Evolutionary conservation across 2,329 filamentous ascomycete genomes (phyloP), one percentile per base, ranked within the genome.

Genomic region (Aspergillus flavus): DNA sequence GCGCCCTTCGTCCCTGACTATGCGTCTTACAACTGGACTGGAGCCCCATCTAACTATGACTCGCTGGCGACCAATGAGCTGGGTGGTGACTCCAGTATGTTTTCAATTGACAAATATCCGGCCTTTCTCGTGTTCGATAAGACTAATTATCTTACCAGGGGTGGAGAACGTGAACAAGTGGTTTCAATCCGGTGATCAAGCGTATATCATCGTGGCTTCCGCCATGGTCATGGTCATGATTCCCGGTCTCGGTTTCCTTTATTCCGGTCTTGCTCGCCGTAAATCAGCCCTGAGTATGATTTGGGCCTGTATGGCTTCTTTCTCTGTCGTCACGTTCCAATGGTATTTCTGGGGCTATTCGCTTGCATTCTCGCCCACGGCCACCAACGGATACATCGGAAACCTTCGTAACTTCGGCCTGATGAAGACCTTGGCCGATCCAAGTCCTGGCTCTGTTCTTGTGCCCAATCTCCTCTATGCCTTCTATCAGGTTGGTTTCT

Each of bases 301-400:
- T 75, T 98, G 94, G 93, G 93, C 94, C 16, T 93, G 91, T 81
- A 96, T 99, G 92, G 94, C 91, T 78, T 95, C 93, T 54, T 91
- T 91, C 76, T 94, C 92, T 55, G 89, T 98, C 75, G 86, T 97
- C 77, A 91, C 92, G 61, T 97, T 99, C 83, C 95, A 99, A 82
- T 99, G 95, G 95, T 98, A 97, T 76, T 97, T 99, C 79, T 98
- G 95, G 94, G 95, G 95, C 43, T 99, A 97, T 80, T 97, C 94
- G 16, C 85, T 99, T 65, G 94, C 94, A 58, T 97, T 98, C 81
- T 95, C 91, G 74, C 84, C 86, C 50, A 88, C 88, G 16, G 91
- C 90, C 5, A 93, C 87, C 69, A 97, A 92, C 81, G 91, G 92
- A 59, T 98, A 91, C 82, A 98, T 99, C 75, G 95, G 95, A 61